A percentile compares a stretch with the other conserved stretches of the same genome.
These are phyloP conservation scores for Macrophomina tecta DNA, from an alignment of 2,329 filamentous ascomycete species.

Conservation along the genomic window DNA sequence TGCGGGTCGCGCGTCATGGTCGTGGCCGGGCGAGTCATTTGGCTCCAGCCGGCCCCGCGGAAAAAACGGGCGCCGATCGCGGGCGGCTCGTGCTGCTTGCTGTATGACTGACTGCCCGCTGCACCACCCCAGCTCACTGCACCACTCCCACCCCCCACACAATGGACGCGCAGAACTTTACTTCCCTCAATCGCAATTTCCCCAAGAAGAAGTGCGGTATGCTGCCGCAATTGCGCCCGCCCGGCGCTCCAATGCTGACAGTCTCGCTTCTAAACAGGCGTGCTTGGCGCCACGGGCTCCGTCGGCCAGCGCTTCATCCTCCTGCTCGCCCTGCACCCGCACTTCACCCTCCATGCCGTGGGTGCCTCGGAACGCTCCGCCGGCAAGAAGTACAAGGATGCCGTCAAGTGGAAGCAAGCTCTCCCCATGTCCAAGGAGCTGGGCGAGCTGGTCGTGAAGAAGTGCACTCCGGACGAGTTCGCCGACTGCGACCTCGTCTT, in stretches of 20 bases:
- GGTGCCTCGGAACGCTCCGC: constrained; percentile 89
- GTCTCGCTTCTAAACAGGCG: constrained; percentile 49
- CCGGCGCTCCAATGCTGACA: constrained; percentile 31
- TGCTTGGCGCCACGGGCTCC: constrained; percentile 90
- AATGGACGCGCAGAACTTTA: constrained; percentile 54
- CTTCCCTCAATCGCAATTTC: constrained; percentile 47
- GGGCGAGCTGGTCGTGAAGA: constrained; percentile 81
- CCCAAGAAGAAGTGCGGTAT: constrained; percentile 60
- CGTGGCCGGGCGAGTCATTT: too few species aligned
- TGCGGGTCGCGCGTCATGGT: too few species aligned
- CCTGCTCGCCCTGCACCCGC: constrained; percentile 84
- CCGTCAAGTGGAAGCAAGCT: constrained; percentile 93
- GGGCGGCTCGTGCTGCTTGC: not conserved
- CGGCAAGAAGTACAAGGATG: constrained; percentile 93
- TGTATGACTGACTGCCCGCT: not conserved
- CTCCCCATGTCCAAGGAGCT: constrained; percentile 77
- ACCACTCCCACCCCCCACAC: not conserved
- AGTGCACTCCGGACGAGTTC: constrained; percentile 83
- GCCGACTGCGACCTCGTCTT: constrained; percentile 92
- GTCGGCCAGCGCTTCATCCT: constrained; percentile 96
- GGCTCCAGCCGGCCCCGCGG: not conserved
- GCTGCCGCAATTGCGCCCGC: constrained; percentile 30
- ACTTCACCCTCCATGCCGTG: constrained; percentile 84
- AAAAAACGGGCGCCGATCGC: constrained; percentile 22
- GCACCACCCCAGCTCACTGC: not conserved